Conservation (phyloP, 2,329 filamentous ascomycete genomes). For the Alternaria metachromatica region DNA sequence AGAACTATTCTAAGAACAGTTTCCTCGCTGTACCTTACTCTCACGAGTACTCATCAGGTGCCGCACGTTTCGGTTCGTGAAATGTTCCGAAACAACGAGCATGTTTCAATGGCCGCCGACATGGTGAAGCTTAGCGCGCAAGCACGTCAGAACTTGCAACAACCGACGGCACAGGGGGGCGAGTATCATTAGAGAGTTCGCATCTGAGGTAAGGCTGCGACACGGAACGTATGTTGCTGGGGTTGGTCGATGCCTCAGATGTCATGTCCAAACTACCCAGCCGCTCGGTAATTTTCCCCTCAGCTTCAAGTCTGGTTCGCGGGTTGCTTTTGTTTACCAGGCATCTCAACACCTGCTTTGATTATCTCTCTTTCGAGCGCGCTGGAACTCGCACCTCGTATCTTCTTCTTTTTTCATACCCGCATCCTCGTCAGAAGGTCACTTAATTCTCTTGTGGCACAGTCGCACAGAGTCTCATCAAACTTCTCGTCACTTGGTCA, state of each 20-base stretch:
- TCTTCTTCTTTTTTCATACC: neutral
- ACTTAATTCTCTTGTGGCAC: neutral
- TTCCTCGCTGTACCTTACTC: neutral
- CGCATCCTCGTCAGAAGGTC: neutral
- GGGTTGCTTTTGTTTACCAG: neutral
- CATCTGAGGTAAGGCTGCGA: conserved; percentile 4
- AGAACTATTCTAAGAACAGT: conserved; percentile 4
- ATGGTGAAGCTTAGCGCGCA: conserved; percentile 10
- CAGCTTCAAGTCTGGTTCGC: neutral
- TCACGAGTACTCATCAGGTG: neutral
- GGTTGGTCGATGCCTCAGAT: neutral
- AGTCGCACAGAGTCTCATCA: conserved; percentile 9
- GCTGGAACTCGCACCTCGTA: neutral
- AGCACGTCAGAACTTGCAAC: neutral
- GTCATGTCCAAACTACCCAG: neutral
- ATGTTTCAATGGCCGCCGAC: conserved; percentile 10
- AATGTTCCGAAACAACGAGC: conserved; percentile 15
- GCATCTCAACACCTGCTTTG: neutral
- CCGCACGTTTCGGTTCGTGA: conserved; percentile 1
- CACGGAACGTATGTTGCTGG: neutral
- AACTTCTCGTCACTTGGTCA: neutral
- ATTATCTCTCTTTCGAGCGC: neutral
- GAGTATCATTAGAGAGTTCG: neutral
- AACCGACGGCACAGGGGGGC: neutral
- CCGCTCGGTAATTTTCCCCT: neutral